Evolutionary conservation across 2,329 filamentous ascomycete species (phyloP), one percentile per base, ranked within the genome.

Genomic region (Alternaria gansuensis): DNA sequence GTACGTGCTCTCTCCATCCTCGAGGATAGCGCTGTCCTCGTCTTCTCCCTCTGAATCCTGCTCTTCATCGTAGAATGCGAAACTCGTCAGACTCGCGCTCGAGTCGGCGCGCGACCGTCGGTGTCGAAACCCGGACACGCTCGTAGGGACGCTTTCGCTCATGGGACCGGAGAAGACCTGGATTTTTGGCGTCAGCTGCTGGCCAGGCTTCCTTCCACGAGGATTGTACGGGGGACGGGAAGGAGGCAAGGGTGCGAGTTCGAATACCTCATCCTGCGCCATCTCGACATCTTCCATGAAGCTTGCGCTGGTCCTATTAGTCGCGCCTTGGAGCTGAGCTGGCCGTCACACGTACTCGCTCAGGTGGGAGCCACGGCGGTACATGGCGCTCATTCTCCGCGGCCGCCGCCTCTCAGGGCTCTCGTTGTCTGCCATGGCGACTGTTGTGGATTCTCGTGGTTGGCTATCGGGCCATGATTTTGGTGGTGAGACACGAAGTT

Each of bases 261-360:
- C 71, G 64, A 68, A 70, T 74, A 95, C 91, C 86, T 98, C 94
- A 76, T 97, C 92, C 51, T 96, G 92, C 21, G 95, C 94, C 95
- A 99, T 98, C 77, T 97, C 94, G n/a, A 98, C 93, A 78, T 97
- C 92, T 67, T 92, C 92, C 69, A 97, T 89, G 68, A 97, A 89
- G 78, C 92, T 96, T 34, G 62, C 67, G 55, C 63, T 69, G 51
- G 8, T 21, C 45, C 11, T 48, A 69, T 64, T 43, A 60, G 57
- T 60, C 57, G 56, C 51, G 40, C 44, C 33, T 24, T 13, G 6
- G 28, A 40, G 24, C 21, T 29, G 28, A 33, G 48, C 23, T 57
- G 43, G 36, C 44, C 13, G 54, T 54, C 39, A 44, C 48, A 64
- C 73, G 54, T 68, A 77, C 80, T 75, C 68, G 83, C 78, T 84